A percentile compares a stretch with the other conserved stretches of the same genome.
phyloP scores from a whole-genome alignment of 805 yeast species.

The Candida stauntonica region DNA sequence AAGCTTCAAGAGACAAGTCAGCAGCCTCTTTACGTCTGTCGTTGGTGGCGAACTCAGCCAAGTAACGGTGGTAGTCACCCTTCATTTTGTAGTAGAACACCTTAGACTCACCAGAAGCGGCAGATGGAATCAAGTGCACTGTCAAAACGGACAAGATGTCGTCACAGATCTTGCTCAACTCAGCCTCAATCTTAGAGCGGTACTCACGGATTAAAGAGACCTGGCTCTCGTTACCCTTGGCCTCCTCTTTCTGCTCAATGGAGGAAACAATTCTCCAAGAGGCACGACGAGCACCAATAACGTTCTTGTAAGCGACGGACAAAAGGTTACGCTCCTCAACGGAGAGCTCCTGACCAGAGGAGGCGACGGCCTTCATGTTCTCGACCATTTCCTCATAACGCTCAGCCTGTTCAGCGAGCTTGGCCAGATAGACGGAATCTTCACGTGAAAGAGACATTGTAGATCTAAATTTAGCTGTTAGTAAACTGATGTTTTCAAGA shows the following conservation, averaged over 20 bases:
- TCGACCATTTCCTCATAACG: constrained; percentile 99
- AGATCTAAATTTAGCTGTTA: constrained; percentile 3
- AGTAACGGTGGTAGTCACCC: constrained; percentile 99
- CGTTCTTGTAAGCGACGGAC: constrained; percentile 97
- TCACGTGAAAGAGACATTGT: constrained; percentile 83
- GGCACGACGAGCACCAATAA: constrained; percentile 98
- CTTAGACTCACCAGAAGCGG: constrained; percentile 95
- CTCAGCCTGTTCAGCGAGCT: constrained; percentile 98
- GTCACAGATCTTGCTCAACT: constrained; percentile 88
- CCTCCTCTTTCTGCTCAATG: constrained; percentile 96
- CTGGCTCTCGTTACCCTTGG: constrained; percentile 90
- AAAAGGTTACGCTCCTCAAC: constrained; percentile 97
- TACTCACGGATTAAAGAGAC: constrained; percentile 87
- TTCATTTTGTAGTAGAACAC: constrained; percentile 98
- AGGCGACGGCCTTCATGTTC: constrained; percentile 96
- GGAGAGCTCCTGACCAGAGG: constrained; percentile 89
- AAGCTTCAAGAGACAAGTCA: constrained; percentile 87
- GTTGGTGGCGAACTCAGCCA: constrained; percentile 92
- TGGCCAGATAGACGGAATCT: constrained; percentile 96
- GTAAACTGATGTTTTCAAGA: neutral
- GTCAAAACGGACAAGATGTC: constrained; percentile 87
- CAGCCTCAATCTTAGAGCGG: constrained; percentile 91
- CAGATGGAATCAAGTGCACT: constrained; percentile 87
- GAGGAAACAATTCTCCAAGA: constrained; percentile 99
- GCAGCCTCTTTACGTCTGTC: constrained; percentile 93